These are phyloP conservation scores for Sporormia fimetaria DNA, from an alignment of 495 filamentous ascomycete genomes.

Conservation along the genomic window DNA sequence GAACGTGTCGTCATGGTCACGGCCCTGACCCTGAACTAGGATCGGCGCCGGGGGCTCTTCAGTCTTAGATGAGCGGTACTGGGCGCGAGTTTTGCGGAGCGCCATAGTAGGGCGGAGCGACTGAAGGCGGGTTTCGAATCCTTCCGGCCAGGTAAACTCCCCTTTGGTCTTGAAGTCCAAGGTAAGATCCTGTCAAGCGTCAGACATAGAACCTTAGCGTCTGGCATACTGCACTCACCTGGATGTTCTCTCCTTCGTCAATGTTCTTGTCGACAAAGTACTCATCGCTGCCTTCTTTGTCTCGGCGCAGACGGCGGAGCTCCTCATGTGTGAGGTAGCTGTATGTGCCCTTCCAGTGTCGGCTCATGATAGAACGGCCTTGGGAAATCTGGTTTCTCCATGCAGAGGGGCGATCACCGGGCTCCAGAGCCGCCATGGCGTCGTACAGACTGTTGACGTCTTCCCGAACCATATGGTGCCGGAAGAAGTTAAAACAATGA, in stretches of 20 bases:
- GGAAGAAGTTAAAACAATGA: constrained; percentile 34
- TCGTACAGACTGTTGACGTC: constrained; percentile 21
- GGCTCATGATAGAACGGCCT: constrained; percentile 17
- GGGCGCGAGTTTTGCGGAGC: constrained; percentile 26
- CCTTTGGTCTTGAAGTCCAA: constrained; percentile 1
- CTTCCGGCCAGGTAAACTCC: constrained; percentile 20
- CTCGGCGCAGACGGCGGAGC: not conserved
- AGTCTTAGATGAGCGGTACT: constrained; percentile 16
- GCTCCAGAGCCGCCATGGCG: constrained; percentile 11
- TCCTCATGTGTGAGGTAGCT: constrained; percentile 2
- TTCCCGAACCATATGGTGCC: constrained; percentile 27
- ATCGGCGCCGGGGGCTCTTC: constrained; percentile 9
- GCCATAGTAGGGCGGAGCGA: constrained; percentile 7
- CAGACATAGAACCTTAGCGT: not conserved
- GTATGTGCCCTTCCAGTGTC: constrained; percentile 33
- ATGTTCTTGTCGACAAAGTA: constrained; percentile 17
- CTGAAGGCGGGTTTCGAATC: constrained; percentile 27
- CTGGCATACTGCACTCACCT: not conserved
- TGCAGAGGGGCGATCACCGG: constrained; percentile 17
- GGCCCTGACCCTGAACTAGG: constrained; percentile 23
- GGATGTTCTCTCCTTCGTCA: constrained; percentile 6
- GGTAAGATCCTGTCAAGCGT: not conserved
- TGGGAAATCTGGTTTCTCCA: constrained; percentile 17
- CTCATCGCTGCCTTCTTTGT: constrained; percentile 2
- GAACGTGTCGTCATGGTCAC: constrained; percentile 24